Conservation (phyloP, 306 rosid genomes). For the Quercus engelmannii region DNA sequence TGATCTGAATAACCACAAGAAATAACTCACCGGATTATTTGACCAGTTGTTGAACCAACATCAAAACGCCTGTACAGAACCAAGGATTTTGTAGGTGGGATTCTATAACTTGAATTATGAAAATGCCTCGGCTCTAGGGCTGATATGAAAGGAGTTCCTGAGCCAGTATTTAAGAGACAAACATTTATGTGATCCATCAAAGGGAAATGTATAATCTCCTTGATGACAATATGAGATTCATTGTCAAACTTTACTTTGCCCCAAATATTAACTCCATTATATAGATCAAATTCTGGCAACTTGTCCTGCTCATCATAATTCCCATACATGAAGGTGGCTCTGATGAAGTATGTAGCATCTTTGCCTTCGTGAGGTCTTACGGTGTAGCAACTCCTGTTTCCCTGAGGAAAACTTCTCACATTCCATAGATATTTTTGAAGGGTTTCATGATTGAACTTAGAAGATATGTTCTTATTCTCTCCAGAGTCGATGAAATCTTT, state of each 20-base stretch:
- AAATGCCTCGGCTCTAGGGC: slow-evolving; percentile 48
- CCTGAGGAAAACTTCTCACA: slow-evolving; percentile 48
- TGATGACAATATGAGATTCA: not conserved
- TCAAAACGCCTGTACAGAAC: slow-evolving; percentile 19
- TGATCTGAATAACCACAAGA: not conserved
- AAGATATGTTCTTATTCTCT: not conserved
- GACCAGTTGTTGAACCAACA: slow-evolving; percentile 27
- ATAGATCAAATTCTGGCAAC: slow-evolving; percentile 31
- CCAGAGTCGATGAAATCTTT: slow-evolving; percentile 15
- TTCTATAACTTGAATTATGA: slow-evolving; percentile 12
- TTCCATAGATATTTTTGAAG: not conserved
- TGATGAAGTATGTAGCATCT: slow-evolving; percentile 30
- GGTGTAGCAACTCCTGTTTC: slow-evolving; percentile 40
- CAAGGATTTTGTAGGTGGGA: slow-evolving; percentile 7
- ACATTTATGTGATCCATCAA: slow-evolving; percentile 27
- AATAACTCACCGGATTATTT: slow-evolving; percentile 31
- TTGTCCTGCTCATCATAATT: slow-evolving; percentile 29
- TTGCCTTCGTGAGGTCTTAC: slow-evolving; percentile 16
- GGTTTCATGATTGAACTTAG: not conserved
- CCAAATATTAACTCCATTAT: slow-evolving; percentile 38
- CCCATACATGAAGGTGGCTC: slow-evolving; percentile 38
- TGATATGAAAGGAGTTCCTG: slow-evolving; percentile 58
- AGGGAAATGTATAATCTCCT: slow-evolving; percentile 37
- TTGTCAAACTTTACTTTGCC: slow-evolving; percentile 7
- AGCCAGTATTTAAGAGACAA: slow-evolving; percentile 35